Percentiles rank a stretch among this genome's conserved stretches.
Evolutionary conservation across 176 grass and related monocot species (phyloP).

Genomic region (Carex kokanica): DNA sequence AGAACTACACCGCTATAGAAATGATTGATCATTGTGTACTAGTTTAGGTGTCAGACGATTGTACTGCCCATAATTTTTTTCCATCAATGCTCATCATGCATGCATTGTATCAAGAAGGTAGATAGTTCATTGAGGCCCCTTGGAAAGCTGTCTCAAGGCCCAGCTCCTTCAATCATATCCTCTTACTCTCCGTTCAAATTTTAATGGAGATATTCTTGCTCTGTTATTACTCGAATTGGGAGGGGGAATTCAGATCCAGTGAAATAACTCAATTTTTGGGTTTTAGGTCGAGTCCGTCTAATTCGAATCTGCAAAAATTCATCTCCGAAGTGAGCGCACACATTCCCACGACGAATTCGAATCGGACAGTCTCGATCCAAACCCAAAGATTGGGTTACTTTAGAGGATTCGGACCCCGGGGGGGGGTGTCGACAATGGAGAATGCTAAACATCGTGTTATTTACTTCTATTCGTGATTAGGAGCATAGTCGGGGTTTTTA

Average conservation of each 20-base stretch:
- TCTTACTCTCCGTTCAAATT: not conserved
- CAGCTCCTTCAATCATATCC: not conserved
- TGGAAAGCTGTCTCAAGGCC: constrained; percentile 19
- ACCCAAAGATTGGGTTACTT: too few species aligned
- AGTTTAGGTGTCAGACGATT: not conserved
- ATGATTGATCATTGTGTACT: not conserved
- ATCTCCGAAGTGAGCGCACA: too few species aligned
- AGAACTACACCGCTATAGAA: not conserved
- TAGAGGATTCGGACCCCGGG: too few species aligned
- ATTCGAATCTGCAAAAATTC: too few species aligned
- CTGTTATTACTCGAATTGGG: not conserved
- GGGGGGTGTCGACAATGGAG: not conserved
- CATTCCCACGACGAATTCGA: too few species aligned
- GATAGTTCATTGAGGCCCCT: not conserved
- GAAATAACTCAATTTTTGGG: too few species aligned
- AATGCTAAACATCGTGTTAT: too few species aligned
- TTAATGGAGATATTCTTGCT: not conserved
- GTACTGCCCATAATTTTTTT: constrained; percentile 22
- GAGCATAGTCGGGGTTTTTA: too few species aligned
- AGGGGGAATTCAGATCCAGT: too few species aligned
- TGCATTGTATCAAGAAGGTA: constrained; percentile 21
- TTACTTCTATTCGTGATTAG: too few species aligned
- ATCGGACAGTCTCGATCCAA: too few species aligned
- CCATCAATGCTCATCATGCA: constrained; percentile 6
- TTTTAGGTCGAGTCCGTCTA: too few species aligned